Percentiles rank a stretch among this genome's conserved stretches.
Conservation (phyloP, 192 early-diverging fungal species). For the Entomortierella chlamydospora region DNA sequence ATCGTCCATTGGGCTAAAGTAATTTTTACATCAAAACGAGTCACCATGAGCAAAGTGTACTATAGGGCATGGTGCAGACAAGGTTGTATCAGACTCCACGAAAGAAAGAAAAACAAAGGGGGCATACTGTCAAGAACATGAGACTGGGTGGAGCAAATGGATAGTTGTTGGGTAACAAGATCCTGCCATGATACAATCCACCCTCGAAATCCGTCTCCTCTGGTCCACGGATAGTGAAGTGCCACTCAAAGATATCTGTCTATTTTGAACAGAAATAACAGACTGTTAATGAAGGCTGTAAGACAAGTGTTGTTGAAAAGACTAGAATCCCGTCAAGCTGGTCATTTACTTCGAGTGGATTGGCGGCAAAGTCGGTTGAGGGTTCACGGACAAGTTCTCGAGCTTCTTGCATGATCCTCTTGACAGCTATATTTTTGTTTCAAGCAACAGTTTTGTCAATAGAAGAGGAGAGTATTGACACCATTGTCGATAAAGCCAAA, state of each 20-base stretch:
- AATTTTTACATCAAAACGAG: not conserved
- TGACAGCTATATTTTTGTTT: constrained; percentile 65
- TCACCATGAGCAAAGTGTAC: not conserved
- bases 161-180: constrained; percentile 94
- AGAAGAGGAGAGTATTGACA: not conserved
- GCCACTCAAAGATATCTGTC: constrained; percentile 97
- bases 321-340: not conserved
- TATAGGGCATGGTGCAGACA: too few relatives aligned
- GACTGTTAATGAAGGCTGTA: not conserved
- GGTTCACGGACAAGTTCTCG: constrained; percentile 77
- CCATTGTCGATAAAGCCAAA: too few relatives aligned
- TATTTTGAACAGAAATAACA: constrained; percentile 37
- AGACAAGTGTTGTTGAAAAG: not conserved
- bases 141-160: constrained; percentile 92
- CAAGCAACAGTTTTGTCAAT: too few relatives aligned
- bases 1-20: constrained; percentile 82
- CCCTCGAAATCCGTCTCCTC: constrained; percentile 86
- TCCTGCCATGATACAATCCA: constrained; percentile 90
- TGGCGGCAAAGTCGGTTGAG: constrained; percentile 77
- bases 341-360: constrained; percentile 69
- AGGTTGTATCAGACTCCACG: not conserved
- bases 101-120: not conserved
- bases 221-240: constrained; percentile 94
- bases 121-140: constrained; percentile 76
- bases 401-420: constrained; percentile 85